Percentiles rank a stretch among this genome's conserved stretches.
These are phyloP conservation scores for Suhomyces coccinellae DNA, from an alignment of 1,139 yeast species.

Conservation along the genomic window DNA sequence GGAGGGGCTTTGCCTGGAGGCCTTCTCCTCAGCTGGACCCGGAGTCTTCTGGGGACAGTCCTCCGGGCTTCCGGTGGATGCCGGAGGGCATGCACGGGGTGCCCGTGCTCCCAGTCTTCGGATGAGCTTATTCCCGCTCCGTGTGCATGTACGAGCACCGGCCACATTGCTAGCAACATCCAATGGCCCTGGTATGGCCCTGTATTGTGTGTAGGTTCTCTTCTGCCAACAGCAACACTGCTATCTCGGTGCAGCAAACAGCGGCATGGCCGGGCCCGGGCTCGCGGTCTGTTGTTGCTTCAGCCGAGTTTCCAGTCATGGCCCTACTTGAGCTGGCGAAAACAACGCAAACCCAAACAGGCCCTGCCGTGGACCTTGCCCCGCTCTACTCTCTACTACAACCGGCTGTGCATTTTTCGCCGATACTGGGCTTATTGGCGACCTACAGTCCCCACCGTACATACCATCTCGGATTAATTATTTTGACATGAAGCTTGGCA, in stretches of 20 bases:
- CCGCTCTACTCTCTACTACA: neutral
- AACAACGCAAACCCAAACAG: neutral
- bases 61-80: too few relatives aligned
- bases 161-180: neutral
- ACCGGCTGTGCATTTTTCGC: slow-evolving; percentile 1
- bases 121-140: neutral
- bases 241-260: too few relatives aligned
- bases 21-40: too few relatives aligned
- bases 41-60: too few relatives aligned
- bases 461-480: neutral
- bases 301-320: neutral
- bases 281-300: neutral
- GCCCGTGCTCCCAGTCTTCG: neutral
- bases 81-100: neutral
- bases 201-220: neutral
- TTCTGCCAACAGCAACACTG: neutral
- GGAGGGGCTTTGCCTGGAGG: too few relatives aligned
- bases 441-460: neutral
- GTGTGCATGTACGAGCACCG: neutral
- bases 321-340: neutral
- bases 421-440: neutral
- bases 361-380: neutral
- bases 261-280: neutral
- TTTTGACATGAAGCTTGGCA: slow-evolving; percentile 3
- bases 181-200: neutral